A percentile compares a stretch with the other conserved stretches of the same genome.
phyloP scores from a whole-genome alignment of 352 stramenopile genomes.

The Phytophthora palmivora region DNA sequence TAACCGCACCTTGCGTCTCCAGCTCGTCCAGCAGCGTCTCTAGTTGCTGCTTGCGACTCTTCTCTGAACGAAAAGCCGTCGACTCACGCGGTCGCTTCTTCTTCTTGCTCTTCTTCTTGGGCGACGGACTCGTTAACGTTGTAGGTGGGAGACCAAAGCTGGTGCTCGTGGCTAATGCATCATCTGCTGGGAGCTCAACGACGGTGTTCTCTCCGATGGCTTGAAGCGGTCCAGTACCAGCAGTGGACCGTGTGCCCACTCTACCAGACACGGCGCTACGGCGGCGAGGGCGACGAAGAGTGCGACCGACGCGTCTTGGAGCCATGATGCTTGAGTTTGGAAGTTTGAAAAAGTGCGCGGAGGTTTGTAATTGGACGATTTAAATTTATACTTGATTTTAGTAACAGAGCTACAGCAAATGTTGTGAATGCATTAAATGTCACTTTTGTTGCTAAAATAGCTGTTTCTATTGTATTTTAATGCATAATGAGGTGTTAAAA shows the following conservation, averaged over 20 bases:
- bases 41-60: conserved; percentile 51
- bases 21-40: conserved; percentile 63
- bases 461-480: no score
- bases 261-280: conserved; percentile 24
- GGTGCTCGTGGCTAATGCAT: conserved; percentile 14
- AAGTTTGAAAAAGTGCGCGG: conserved; percentile 41
- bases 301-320: conserved; percentile 49
- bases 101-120: conserved; percentile 40
- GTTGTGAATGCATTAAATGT: no score
- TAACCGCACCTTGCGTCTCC: conserved; percentile 66
- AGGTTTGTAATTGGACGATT: conserved; percentile 8
- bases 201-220: conserved; percentile 76
- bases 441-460: no score
- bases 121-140: conserved; percentile 28
- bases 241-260: conserved; percentile 19
- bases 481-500: no score
- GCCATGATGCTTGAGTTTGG: conserved; percentile 47
- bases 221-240: conserved; percentile 40
- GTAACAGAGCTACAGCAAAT: conserved; percentile 1
- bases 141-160: conserved; percentile 17
- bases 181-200: conserved; percentile 42
- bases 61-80: conserved; percentile 33
- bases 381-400: conserved; percentile 15
- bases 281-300: conserved; percentile 51
- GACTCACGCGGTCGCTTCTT: conserved; percentile 34